Evolutionary conservation across 805 yeast genomes (phyloP), one percentile per base, ranked within the genome.

Genomic region (Metschnikowia lachancei): DNA sequence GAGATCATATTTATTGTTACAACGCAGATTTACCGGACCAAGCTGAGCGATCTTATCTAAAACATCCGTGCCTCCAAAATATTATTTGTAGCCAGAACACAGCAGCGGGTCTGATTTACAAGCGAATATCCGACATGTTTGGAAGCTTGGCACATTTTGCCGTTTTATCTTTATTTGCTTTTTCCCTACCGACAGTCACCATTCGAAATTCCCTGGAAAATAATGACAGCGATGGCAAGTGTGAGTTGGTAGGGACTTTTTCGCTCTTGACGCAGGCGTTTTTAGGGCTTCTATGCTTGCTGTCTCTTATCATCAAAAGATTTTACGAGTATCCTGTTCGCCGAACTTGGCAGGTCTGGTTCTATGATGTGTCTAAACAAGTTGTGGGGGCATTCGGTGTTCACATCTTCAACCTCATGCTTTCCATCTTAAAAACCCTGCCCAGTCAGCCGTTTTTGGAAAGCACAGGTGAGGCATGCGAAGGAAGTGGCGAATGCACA

Each of bases 331-430:
- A 77, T 50, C 97, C 97, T 1, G 63, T 74, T 36, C 76, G 90
- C 54, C 73, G 99, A 52, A 91, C 95, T 3, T 81, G 96, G 87
- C 76, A 78, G 55, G 83, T 91, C 11, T 92, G 98, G 98, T 59
- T 77, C 14, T 91, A 80, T 59, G 99, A 92, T 62, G 95, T 92
- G 1, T 78, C 87, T 14, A 92, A 94, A 60, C 99, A 92, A 62
- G 75, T 92, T 0, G 67, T 88, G 18, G 99, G 98, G 0, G 89
- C 98, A 0, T 64, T 87, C 22, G 88, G 91, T 1, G 78, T 92
- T 1, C 99, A 92, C 62, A 70, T 85, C 8, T 68, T 91, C 59
- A 92, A 92, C 57, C 74, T 92, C 9, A 63, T 80, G 12, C 68
- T 88, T 36, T 85, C 96, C 32, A 77, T 89, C 6, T 47, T 88